Evolutionary conservation across 2,329 filamentous ascomycete species (phyloP).

Genomic region (Fusarium nodosum): DNA sequence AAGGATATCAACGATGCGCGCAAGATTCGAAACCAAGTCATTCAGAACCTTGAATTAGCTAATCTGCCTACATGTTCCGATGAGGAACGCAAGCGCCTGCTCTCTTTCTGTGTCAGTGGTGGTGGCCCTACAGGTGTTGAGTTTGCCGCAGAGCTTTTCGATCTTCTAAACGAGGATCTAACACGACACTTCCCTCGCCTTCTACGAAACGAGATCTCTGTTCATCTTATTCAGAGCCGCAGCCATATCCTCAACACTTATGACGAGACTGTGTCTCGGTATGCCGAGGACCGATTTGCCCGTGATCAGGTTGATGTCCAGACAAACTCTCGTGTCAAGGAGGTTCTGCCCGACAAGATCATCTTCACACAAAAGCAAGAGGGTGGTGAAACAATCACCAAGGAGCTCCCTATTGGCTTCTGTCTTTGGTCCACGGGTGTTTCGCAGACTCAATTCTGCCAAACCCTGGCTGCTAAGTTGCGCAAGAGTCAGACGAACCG

Average conservation of each 20-base stretch:
- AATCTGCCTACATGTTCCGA: conserved; percentile 94
- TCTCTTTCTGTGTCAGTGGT: conserved; percentile 96
- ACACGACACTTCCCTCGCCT: conserved; percentile 86
- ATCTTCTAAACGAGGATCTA: conserved; percentile 95
- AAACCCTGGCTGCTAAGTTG: conserved; percentile 82
- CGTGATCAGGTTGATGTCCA: conserved; percentile 93
- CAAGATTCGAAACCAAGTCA: conserved; percentile 86
- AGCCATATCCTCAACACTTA: conserved; percentile 98
- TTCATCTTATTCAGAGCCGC: conserved; percentile 95
- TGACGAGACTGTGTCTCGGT: conserved; percentile 92
- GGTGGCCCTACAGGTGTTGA: conserved; percentile 81
- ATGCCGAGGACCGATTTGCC: conserved; percentile 90
- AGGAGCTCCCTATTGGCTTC: conserved; percentile 95
- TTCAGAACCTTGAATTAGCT: conserved; percentile 90
- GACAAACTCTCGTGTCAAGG: conserved; percentile 93
- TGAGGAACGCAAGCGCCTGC: conserved; percentile 84
- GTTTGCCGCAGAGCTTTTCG: conserved; percentile 95
- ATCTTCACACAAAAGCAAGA: conserved; percentile 86
- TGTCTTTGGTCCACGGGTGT: conserved; percentile 99
- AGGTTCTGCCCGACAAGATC: conserved; percentile 86
- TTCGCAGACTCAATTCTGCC: conserved; percentile 83
- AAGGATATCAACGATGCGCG: conserved; percentile 96
- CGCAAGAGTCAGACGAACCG: conserved; percentile 83
- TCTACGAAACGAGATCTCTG: conserved; percentile 96
- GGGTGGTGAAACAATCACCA: conserved; percentile 80